A percentile compares a stretch with the other conserved stretches of the same genome.
Evolutionary conservation across 2,329 filamentous ascomycete genomes (phyloP).

Genomic region (Talaromyces marneffei): DNA sequence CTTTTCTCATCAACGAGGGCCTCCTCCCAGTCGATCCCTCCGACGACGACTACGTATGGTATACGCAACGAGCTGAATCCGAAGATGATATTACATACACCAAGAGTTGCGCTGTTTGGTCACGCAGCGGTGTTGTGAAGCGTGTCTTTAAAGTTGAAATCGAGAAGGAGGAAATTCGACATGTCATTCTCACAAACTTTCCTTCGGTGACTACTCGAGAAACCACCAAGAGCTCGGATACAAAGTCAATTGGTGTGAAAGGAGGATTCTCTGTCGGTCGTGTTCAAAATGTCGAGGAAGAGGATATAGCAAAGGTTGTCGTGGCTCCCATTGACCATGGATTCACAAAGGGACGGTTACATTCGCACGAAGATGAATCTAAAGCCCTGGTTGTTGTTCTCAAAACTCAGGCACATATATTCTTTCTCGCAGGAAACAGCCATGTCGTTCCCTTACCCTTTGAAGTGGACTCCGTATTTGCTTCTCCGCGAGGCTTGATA

Average conservation of each 20-base stretch:
- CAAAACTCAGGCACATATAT: constrained; percentile 87
- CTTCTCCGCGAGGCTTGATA: constrained; percentile 74
- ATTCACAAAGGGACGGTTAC: neutral
- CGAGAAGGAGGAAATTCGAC: constrained; percentile 79
- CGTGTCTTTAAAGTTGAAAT: constrained; percentile 80
- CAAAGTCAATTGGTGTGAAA: neutral
- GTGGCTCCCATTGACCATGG: constrained; percentile 19
- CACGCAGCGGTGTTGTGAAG: constrained; percentile 73
- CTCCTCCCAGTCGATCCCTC: constrained; percentile 65
- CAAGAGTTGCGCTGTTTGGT: constrained; percentile 76
- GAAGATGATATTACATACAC: constrained; percentile 75
- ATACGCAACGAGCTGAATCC: constrained; percentile 47
- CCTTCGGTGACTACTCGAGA: constrained; percentile 40
- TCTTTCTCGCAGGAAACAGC: constrained; percentile 79
- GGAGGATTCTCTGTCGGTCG: neutral
- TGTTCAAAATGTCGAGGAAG: neutral
- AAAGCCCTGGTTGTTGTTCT: constrained; percentile 83
- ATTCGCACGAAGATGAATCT: constrained; percentile 22
- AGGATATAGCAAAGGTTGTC: constrained; percentile 10
- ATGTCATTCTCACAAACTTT: constrained; percentile 81
- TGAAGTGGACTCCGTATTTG: constrained; percentile 80
- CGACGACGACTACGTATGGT: constrained; percentile 66
- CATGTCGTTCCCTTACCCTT: constrained; percentile 93
- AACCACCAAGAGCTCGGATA: neutral
- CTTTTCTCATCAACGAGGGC: constrained; percentile 74